Evolutionary conservation across 768 basidiomycete species (phyloP), one percentile per base, ranked within the genome.

Genomic region (Tulasnella calospora): DNA sequence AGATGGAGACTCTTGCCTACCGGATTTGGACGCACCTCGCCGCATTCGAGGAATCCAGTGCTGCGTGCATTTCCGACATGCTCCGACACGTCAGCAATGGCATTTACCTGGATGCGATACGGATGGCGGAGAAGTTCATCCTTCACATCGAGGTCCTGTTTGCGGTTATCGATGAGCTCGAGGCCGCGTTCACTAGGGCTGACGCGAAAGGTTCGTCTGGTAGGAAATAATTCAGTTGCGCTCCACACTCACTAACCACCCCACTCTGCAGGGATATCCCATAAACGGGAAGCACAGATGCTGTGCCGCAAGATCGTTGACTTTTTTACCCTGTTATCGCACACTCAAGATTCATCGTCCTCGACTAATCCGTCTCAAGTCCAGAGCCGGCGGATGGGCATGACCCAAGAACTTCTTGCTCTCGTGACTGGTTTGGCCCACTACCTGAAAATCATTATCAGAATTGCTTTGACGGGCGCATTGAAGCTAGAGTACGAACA

Each of bases 21-120:
- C 93, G 96, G 67, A 98, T 99, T 82, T 99, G 98, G 98, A 98
- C 96, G 72, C 96, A 99, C 47, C 88, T 99, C 47, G 98, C 96
- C 35, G 95, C 97, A 4, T 99, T 99, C 81, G 98, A 99, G 84
- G 98, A 99, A 85, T 97, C 95, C 23, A 96, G 94, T 82, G 98
- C 98, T 33, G 96, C 97, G 12, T 97, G 97, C 85, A 99, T 99
- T 81, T 97, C 95, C 35, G 97, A 99, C 84, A 99, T 99, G 96
- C 87, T 99, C 78, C 88, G 95, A 80, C 94, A 96, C 83, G 98
- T 99, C 85, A 98, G 96, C 88, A 95, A 93, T 81, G 94, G 95
- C 15, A 92, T 96, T 82, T 97, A 98, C 84, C 88, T 98, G 78
- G 97, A 99, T 82, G 97, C 96, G 73, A 96, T 99, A 82, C 89